Evolutionary conservation across 805 yeast species (phyloP).

Genomic region (Brettanomyces sp.): DNA sequence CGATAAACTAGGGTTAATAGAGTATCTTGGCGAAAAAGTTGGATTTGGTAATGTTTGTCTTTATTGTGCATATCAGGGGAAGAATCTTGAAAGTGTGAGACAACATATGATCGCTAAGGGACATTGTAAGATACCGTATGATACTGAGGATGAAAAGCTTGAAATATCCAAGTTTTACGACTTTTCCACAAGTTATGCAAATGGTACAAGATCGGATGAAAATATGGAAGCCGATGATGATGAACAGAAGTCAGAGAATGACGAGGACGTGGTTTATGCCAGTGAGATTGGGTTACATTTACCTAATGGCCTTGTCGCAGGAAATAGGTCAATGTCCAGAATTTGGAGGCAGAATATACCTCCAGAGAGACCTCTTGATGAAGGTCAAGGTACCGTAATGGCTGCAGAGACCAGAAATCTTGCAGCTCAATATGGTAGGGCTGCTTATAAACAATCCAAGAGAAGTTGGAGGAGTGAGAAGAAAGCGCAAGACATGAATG

Average conservation of each 20-base stretch:
- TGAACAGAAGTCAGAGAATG: conserved; percentile 24
- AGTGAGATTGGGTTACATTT: conserved; percentile 56
- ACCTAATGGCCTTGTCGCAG: conserved; percentile 71
- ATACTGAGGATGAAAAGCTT: conserved; percentile 64
- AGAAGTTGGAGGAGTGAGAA: conserved; percentile 55
- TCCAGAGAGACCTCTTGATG: conserved; percentile 41
- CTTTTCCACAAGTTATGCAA: conserved; percentile 53
- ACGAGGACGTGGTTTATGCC: conserved; percentile 22
- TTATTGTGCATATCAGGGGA: conserved; percentile 78
- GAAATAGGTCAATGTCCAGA: conserved; percentile 70
- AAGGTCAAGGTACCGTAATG: conserved; percentile 66
- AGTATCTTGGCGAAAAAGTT: conserved; percentile 69
- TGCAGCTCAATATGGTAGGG: conserved; percentile 26
- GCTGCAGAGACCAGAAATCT: conserved; percentile 63
- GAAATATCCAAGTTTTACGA: conserved; percentile 79
- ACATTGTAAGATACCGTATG: conserved; percentile 87
- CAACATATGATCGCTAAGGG: conserved; percentile 81
- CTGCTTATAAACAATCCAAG: conserved; percentile 34
- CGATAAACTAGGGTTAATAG: conserved; percentile 64
- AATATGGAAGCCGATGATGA: conserved; percentile 16
- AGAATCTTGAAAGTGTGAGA: conserved; percentile 72
- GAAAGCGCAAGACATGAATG: conserved; percentile 39
- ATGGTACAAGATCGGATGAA: conserved; percentile 21
- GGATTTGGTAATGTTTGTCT: conserved; percentile 80
- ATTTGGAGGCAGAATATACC: conserved; percentile 59